Evolutionary conservation across 805 yeast species (phyloP).

Genomic region (Dipodascus geniculatus): DNA sequence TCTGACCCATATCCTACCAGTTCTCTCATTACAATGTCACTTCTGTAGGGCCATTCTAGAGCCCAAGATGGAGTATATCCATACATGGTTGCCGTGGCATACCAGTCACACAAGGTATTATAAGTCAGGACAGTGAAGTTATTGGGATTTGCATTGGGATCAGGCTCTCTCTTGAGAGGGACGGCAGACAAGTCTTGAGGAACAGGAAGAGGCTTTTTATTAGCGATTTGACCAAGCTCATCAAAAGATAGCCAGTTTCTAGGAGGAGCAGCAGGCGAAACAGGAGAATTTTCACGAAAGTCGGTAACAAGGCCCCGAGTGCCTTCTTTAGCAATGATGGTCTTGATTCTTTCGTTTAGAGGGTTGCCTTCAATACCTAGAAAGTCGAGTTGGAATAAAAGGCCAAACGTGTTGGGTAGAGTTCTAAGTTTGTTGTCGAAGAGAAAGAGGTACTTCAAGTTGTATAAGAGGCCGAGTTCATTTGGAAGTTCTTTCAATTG

Average conservation of each 20-base stretch:
- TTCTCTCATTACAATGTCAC: slow-evolving; percentile 63
- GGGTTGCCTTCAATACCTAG: slow-evolving; percentile 93
- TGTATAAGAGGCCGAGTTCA: slow-evolving; percentile 74
- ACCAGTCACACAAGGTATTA: slow-evolving; percentile 90
- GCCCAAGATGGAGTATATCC: slow-evolving; percentile 98
- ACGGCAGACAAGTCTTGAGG: background rate
- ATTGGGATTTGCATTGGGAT: slow-evolving; percentile 12
- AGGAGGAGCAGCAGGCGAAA: slow-evolving; percentile 50
- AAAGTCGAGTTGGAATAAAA: slow-evolving; percentile 69
- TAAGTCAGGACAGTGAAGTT: slow-evolving; percentile 73
- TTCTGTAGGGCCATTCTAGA: slow-evolving; percentile 82
- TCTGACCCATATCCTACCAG: slow-evolving; percentile 38
- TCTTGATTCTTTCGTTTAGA: slow-evolving; percentile 50
- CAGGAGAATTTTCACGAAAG: slow-evolving; percentile 74
- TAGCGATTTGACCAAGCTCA: slow-evolving; percentile 49
- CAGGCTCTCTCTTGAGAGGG: background rate
- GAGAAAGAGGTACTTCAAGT: slow-evolving; percentile 67
- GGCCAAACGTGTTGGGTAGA: slow-evolving; percentile 79
- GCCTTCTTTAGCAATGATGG: slow-evolving; percentile 67
- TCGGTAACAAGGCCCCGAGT: slow-evolving; percentile 71
- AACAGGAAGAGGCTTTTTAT: background rate
- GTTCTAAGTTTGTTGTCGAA: slow-evolving; percentile 75
- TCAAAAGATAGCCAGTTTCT: slow-evolving; percentile 76
- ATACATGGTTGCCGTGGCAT: slow-evolving; percentile 85
- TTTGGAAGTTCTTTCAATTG: slow-evolving; percentile 59